A percentile compares a stretch with the other conserved stretches of the same genome.
phyloP scores from a whole-genome alignment of 148 eudicot species.

The Simmondsia chinensis region DNA sequence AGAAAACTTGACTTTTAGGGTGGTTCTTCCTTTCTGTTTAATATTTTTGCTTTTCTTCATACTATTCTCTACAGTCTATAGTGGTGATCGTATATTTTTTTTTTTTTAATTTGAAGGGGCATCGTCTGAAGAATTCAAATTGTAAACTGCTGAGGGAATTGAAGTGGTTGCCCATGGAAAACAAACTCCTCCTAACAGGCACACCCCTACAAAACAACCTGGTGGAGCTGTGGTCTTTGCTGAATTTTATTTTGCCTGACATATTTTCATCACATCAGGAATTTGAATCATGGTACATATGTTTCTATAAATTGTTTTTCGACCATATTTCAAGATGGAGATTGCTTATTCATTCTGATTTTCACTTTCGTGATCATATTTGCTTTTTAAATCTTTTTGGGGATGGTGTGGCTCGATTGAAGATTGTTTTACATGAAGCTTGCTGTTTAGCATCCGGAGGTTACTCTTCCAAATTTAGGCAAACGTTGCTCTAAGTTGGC shows the following conservation, averaged over 20 bases:
- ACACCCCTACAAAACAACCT: conserved; percentile 98
- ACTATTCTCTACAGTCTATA: neutral
- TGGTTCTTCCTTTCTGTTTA: neutral
- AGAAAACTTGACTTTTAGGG: too few species aligned
- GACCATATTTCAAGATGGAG: too few species aligned
- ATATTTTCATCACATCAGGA: conserved; percentile 88
- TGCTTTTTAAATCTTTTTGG: neutral
- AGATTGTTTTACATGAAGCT: too few species aligned
- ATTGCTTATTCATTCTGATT: too few species aligned
- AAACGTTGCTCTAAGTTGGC: too few species aligned
- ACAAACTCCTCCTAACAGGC: conserved; percentile 92
- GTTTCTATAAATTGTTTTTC: neutral
- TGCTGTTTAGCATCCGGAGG: too few species aligned
- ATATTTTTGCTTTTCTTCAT: neutral
- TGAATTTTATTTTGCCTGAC: conserved; percentile 94
- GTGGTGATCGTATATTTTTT: conserved; percentile 1
- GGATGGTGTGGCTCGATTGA: too few species aligned
- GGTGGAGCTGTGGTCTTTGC: conserved; percentile 94
- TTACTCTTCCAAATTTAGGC: too few species aligned
- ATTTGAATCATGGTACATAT: conserved; percentile 86
- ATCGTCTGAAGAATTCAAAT: conserved; percentile 83
- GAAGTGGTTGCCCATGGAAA: conserved; percentile 59
- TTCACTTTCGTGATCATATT: neutral
- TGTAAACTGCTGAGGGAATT: conserved; percentile 70
- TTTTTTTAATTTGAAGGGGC: conserved; percentile 48